Percentiles rank a stretch among this genome's conserved stretches.
Conservation (phyloP, 495 filamentous ascomycete genomes). For the Pseudevernia furfuracea region DNA sequence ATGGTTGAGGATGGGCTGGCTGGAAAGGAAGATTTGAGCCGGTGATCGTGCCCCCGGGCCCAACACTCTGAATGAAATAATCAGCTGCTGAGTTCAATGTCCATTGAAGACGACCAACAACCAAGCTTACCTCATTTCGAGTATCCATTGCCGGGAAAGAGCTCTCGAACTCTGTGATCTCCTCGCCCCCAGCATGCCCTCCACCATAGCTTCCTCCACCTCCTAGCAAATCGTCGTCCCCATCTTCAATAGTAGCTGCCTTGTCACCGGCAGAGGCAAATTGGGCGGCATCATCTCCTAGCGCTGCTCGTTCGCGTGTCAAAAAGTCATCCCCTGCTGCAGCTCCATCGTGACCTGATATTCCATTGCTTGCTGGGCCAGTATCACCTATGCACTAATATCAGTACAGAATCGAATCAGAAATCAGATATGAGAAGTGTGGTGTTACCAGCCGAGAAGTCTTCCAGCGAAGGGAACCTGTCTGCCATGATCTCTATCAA, state of each 20-base stretch:
- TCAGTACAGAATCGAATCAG: constrained; percentile 28
- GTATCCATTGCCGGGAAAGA: constrained; percentile 80
- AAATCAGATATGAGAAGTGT: constrained; percentile 17
- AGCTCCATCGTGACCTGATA: constrained; percentile 36
- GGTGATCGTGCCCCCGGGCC: constrained; percentile 82
- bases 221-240: constrained; percentile 65
- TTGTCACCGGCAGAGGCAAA: constrained; percentile 77
- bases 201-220: constrained; percentile 42
- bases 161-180: constrained; percentile 70
- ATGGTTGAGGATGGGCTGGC: constrained; percentile 35
- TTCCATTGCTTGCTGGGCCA: constrained; percentile 36
- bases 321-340: constrained; percentile 70
- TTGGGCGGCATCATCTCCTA: constrained; percentile 88
- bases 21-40: constrained; percentile 71
- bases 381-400: constrained; percentile 46
- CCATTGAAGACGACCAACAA: background rate
- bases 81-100: background rate
- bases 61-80: constrained; percentile 55
- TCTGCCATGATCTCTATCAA: constrained; percentile 66
- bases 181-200: constrained; percentile 40
- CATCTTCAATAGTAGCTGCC: constrained; percentile 42
- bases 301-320: constrained; percentile 73
- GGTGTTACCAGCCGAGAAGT: constrained; percentile 78
- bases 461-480: constrained; percentile 92
- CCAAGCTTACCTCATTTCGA: constrained; percentile 62